A percentile compares a stretch with the other conserved stretches of the same genome.
phyloP scores from a whole-genome alignment of 164 flowering plant genomes.

The Kingdonia uniflora region DNA sequence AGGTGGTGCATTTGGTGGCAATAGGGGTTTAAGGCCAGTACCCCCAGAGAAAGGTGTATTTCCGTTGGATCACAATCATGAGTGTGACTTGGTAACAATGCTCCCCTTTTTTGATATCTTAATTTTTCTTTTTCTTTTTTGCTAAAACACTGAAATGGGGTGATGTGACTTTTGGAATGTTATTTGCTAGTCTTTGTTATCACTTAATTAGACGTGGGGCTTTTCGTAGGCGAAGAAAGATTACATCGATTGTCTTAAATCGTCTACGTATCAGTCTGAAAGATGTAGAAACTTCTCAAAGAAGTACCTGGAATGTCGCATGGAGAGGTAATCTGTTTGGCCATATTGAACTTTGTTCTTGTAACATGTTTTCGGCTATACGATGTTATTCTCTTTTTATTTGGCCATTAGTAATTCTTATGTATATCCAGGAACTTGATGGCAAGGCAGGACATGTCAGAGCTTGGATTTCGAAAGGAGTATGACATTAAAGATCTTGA shows the following conservation, averaged over 20 bases:
- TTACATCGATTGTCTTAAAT: constrained; percentile 66
- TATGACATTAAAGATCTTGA: constrained; percentile 17
- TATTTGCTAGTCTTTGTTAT: too few relatives aligned
- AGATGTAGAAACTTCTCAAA: constrained; percentile 67
- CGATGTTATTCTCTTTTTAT: too few relatives aligned
- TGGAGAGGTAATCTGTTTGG: constrained; percentile 59
- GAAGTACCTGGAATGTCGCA: constrained; percentile 82
- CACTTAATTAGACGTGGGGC: too few relatives aligned
- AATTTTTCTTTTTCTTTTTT: not conserved
- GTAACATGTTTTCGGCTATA: too few relatives aligned
- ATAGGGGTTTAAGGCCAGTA: constrained; percentile 71
- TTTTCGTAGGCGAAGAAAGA: constrained; percentile 71
- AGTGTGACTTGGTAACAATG: constrained; percentile 75
- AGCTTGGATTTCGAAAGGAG: constrained; percentile 58
- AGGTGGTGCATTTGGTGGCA: constrained; percentile 98
- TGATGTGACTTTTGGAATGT: too few relatives aligned
- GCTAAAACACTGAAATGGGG: too few relatives aligned
- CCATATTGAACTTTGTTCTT: too few relatives aligned
- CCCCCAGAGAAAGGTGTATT: constrained; percentile 95
- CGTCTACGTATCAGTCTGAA: constrained; percentile 64
- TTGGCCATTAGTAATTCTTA: too few relatives aligned
- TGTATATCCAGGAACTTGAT: constrained; percentile 60
- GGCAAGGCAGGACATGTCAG: constrained; percentile 87
- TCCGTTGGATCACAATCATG: constrained; percentile 83
- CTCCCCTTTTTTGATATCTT: constrained; percentile 9